Evolutionary conservation across 345 rosid genomes (phyloP), one percentile per base, ranked within the genome.

Genomic region (Aquilaria sinensis): DNA sequence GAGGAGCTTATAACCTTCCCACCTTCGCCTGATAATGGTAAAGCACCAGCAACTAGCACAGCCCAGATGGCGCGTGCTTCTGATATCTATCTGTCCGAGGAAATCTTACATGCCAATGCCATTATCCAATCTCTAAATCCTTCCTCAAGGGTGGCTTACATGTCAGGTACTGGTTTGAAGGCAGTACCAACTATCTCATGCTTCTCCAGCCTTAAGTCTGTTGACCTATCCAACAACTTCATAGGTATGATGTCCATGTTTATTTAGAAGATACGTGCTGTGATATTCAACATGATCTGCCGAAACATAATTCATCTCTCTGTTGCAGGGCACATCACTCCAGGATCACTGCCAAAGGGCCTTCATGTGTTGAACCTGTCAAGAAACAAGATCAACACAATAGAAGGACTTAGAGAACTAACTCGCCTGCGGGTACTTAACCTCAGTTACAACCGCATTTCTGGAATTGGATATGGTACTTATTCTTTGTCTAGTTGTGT

Each of bases 401-500:
- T 90, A 32, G 99, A 94, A 68, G 99, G 97, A 51, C 91, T 90
- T 1, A 77, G 96, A 80, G 96, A 94, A 60, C 67, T 88, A 45
- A 80, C 92, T 23, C 81, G 92, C 30, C 47, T 94, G 80, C 83
- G 95, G 59, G 74, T 77, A 13, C 85, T 94, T 2, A 86, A 94
- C 76, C 92, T 94, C 31, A 88, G 96, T 80, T 88, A 94, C 81
- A 94, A 94, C 61, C 96, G 95, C 16, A 85, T 94, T 49, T 68
- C 91, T 71, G 83, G 95, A 57, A 78, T 94, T 14, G 99, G 99
- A 67, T 95, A 86, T 70, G 97, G 97, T 94, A 78, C 72, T 52
- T 48, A 41, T 61, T 53, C 62, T 33, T 13, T 12, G 12, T 50
- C 56, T 56, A 37, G 14, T 58, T 37, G 7, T 37, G 43, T 37